Base-by-base conservation (phyloP, 352 stramenopile genomes). In the Bremia lactucae region DNA sequence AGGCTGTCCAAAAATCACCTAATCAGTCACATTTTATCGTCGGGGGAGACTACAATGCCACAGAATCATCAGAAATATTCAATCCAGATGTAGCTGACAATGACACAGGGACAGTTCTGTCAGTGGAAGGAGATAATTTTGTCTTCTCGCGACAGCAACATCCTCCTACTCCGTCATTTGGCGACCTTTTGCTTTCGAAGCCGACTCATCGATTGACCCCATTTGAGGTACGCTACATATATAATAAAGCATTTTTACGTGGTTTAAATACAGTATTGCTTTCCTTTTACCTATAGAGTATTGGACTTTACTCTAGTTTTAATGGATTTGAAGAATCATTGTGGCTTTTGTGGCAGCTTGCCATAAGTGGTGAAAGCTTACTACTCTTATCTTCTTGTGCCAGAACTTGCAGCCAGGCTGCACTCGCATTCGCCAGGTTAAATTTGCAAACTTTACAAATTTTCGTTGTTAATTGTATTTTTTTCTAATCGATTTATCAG, bases 291-390 rank as follows among this genome's bases (percentile, higher is more conserved):
- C 24, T 50, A 31, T 21, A 9, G 75, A 84, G 63, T 28, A 70
- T 92, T 21, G 79, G 79, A 2, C 51, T 94, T 28, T 94, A 86
- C 52, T 88, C 77, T 6, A 94, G 71, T 43, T 94, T 92, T 55
- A 58, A 81, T 6, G 75, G 75, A 2, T 42, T 91, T 16, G 75
- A 87, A 43, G 64, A 58, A 36, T 75, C 61, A 6, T 34, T 94
- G 1, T 94, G 82, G 82, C 42, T 85, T 19, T 40, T 94, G 8
- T 94, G 82, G 82, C 79, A 94, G 51, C 55, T 92, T 8, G 76
- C 76, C 2, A 87, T 94, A 31, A 87, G 71, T 16, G 82, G 79
- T 13, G 73, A 91, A 45, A 90, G 79, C 28, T 46, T 92, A 22
- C 46, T 92, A 2, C 79, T 94, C 2, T 40, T 89, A 26, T 83